Percentiles rank a stretch among this genome's conserved stretches.
Conservation (phyloP, 2,329 filamentous ascomycete genomes). For the Paecilomyces sp. region DNA sequence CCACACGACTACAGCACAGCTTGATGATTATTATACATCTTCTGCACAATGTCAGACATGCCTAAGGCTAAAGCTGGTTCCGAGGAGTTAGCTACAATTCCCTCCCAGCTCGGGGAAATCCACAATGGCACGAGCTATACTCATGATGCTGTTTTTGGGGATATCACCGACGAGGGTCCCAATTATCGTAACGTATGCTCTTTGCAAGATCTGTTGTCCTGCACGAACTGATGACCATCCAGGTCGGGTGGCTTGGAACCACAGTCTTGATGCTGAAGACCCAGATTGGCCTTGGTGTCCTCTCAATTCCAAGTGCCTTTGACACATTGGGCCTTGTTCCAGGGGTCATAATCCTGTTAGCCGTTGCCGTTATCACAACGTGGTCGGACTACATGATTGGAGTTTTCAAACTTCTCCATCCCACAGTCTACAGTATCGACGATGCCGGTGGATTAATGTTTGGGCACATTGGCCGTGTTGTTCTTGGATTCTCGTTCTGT, state of each 20-base stretch:
- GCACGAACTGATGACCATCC: neutral
- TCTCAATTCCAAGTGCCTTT: conserved; percentile 43
- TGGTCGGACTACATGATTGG: conserved; percentile 45
- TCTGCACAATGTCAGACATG: neutral
- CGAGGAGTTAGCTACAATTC: neutral
- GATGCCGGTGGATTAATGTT: conserved; percentile 49
- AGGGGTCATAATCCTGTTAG: conserved; percentile 38
- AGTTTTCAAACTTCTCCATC: conserved; percentile 46
- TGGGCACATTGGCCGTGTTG: conserved; percentile 44
- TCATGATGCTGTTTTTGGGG: neutral
- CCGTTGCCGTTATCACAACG: conserved; percentile 37
- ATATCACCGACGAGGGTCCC: neutral
- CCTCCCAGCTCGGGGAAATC: neutral
- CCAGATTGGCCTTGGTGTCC: conserved; percentile 40
- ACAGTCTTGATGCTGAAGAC: conserved; percentile 41
- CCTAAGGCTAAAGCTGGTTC: neutral
- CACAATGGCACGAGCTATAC: neutral
- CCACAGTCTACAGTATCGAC: conserved; percentile 40
- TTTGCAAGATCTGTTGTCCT: neutral
- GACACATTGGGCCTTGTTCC: conserved; percentile 43
- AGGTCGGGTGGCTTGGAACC: conserved; percentile 40
- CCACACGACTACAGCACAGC: neutral
- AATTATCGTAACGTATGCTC: neutral
- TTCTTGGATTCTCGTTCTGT: conserved; percentile 26
- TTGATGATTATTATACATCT: neutral